These are phyloP conservation scores for Thozetella sp. DNA, from an alignment of 495 filamentous ascomycete species.

Conservation along the genomic window DNA sequence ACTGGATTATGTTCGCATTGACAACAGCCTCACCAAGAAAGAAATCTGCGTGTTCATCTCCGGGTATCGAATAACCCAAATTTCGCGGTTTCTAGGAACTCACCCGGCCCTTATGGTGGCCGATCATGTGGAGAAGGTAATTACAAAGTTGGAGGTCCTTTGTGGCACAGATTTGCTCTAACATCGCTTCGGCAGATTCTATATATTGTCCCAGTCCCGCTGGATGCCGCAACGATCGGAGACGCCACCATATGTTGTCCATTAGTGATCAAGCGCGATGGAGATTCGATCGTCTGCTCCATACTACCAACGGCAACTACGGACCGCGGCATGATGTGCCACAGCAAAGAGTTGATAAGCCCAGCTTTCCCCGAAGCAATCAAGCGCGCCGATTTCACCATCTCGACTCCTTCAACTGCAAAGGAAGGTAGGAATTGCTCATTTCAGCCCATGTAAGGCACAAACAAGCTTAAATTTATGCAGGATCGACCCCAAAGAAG, in stretches of 20 bases:
- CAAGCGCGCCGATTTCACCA: not conserved
- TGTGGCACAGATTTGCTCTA: not conserved
- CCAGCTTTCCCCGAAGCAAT: not conserved
- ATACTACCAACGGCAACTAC: not conserved
- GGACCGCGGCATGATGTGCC: not conserved
- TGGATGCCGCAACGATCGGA: not conserved
- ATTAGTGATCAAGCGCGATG: not conserved
- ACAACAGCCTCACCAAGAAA: not conserved
- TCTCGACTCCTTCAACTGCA: not conserved
- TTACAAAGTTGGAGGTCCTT: not conserved
- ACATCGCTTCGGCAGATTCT: not conserved
- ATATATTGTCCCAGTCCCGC: not conserved
- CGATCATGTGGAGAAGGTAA: not conserved
- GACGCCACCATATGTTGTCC: not conserved
- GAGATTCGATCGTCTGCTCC: not conserved
- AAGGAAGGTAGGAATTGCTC: not conserved
- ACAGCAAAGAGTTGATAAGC: not conserved
- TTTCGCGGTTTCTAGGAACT: not conserved
- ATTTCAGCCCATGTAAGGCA: not conserved
- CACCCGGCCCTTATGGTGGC: not conserved
- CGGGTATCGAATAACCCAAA: not conserved
- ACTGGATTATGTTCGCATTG: not conserved
- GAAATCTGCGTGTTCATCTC: slow-evolving; percentile 1
- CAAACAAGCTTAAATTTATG: not conserved
- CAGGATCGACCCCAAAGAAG: not conserved